These are phyloP conservation scores for Vitis rupestris DNA, from an alignment of 164 flowering plant genomes.

Conservation along the genomic window DNA sequence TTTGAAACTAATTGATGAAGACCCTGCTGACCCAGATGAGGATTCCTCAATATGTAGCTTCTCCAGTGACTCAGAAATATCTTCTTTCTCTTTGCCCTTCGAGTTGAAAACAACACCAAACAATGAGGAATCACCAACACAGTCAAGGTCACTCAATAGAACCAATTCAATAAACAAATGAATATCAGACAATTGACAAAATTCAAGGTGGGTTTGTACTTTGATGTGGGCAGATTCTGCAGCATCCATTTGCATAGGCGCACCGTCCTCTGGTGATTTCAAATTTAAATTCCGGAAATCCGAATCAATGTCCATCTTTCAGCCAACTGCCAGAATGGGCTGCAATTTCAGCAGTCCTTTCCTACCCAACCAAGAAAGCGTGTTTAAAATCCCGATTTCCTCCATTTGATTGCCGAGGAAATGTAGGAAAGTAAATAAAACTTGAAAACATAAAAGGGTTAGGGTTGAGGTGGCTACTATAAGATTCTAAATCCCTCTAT, in stretches of 20 bases:
- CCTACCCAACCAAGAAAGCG: too few species aligned
- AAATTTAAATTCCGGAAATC: conserved; percentile 6
- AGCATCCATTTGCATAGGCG: conserved; percentile 27
- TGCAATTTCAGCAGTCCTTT: not conserved
- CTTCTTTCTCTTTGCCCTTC: conserved; percentile 43
- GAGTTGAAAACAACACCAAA: conserved; percentile 21
- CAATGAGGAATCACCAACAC: not conserved
- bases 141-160: not conserved
- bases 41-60: conserved; percentile 54
- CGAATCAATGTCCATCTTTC: conserved; percentile 37
- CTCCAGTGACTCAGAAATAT: conserved; percentile 56
- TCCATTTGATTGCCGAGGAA: too few species aligned
- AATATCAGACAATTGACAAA: not conserved
- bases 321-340: not conserved
- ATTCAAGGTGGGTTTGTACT: conserved; percentile 5
- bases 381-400: too few species aligned
- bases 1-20: conserved; percentile 45
- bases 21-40: conserved; percentile 24
- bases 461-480: not conserved
- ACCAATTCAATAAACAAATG: not conserved
- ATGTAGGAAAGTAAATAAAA: too few species aligned
- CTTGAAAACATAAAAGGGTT: not conserved
- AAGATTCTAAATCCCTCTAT: too few species aligned
- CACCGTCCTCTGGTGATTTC: conserved; percentile 20
- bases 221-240: conserved; percentile 12